Conservation (phyloP, 352 stramenopile species). For the Phytophthora boehmeriae region DNA sequence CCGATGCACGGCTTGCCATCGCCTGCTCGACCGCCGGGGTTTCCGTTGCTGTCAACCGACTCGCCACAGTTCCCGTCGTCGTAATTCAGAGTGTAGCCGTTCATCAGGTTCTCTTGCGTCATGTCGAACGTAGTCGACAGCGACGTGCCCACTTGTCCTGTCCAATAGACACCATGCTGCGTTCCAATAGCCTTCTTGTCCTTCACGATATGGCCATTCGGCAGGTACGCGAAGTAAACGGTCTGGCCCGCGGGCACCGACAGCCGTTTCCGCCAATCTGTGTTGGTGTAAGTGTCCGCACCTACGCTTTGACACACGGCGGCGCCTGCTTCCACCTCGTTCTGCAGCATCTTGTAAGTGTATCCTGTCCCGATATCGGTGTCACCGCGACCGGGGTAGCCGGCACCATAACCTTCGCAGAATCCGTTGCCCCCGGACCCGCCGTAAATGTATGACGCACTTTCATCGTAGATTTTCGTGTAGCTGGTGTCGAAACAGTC, state of each 20-base stretch:
- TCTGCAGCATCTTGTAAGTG: conserved; percentile 61
- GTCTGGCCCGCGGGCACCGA: conserved; percentile 31
- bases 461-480: conserved; percentile 51
- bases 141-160: conserved; percentile 28
- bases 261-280: conserved; percentile 47
- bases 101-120: conserved; percentile 41
- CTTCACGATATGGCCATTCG: conserved; percentile 54
- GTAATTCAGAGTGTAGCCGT: conserved; percentile 43
- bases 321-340: conserved; percentile 43
- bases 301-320: conserved; percentile 46
- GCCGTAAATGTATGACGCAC: conserved; percentile 50
- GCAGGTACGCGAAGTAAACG: conserved; percentile 51
- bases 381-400: conserved; percentile 43
- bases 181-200: conserved; percentile 56
- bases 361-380: conserved; percentile 36
- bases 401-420: conserved; percentile 49
- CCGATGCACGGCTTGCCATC: conserved; percentile 58
- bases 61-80: conserved; percentile 63
- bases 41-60: conserved; percentile 36
- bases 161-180: conserved; percentile 54
- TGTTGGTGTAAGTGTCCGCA: conserved; percentile 51
- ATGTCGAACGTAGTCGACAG: conserved; percentile 50
- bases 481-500: conserved; percentile 47
- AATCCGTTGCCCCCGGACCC: conserved; percentile 48
- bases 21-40: conserved; percentile 45